Percentiles rank a stretch among this genome's conserved stretches.
Evolutionary conservation across 805 yeast genomes (phyloP).

Genomic region (Candida railenensis): DNA sequence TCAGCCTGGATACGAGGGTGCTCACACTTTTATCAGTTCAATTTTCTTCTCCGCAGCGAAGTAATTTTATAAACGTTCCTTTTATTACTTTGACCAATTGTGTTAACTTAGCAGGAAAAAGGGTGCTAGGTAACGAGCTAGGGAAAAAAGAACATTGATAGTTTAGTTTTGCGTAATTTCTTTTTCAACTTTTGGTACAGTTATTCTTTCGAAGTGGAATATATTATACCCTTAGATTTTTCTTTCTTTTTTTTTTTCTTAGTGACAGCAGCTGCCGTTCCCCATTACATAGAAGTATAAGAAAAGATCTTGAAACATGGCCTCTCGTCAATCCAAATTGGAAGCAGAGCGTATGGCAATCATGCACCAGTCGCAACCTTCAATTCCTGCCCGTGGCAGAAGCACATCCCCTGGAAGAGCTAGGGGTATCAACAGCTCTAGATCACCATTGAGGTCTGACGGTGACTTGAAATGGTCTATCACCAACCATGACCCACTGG

Average conservation of each 20-base stretch:
- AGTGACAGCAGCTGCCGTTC: background rate
- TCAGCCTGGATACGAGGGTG: too few species aligned
- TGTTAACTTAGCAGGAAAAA: too few species aligned
- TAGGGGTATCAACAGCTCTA: conserved; percentile 29
- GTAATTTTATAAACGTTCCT: too few species aligned
- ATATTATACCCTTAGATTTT: too few species aligned
- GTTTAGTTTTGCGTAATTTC: too few species aligned
- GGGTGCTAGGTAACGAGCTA: too few species aligned
- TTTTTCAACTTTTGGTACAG: too few species aligned
- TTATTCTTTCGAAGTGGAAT: too few species aligned
- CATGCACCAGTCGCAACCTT: conserved; percentile 34
- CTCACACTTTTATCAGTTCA: background rate
- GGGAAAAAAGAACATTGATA: too few species aligned
- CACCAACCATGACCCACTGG: conserved; percentile 72
- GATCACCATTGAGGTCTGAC: conserved; percentile 36
- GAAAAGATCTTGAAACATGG: conserved; percentile 22
- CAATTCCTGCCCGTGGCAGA: conserved; percentile 27
- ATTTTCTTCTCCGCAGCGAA: background rate
- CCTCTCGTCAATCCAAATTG: conserved; percentile 34
- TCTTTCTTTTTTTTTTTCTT: background rate
- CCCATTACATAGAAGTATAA: background rate
- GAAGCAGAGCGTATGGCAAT: conserved; percentile 44
- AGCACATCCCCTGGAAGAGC: conserved; percentile 33
- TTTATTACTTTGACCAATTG: too few species aligned
- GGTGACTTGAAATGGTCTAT: conserved; percentile 62